Conservation (phyloP, 805 yeast species). For the Candida morakotiae region DNA sequence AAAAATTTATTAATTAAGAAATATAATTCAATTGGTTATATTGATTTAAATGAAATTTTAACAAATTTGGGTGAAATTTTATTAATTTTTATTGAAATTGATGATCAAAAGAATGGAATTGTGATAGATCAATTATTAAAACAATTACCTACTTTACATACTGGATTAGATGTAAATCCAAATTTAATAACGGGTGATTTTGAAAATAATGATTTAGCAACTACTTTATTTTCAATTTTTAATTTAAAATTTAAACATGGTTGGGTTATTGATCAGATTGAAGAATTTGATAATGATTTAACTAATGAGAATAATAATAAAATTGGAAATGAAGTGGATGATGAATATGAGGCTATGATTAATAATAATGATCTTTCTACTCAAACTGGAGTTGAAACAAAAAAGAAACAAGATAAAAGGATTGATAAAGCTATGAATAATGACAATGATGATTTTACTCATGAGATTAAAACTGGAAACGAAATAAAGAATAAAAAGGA, state of each 20-base stretch:
- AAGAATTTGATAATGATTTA: conserved; percentile 9
- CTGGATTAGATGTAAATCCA: conserved; percentile 74
- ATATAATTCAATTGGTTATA: conserved; percentile 11
- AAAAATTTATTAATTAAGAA: conserved; percentile 12
- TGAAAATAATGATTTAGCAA: conserved; percentile 43
- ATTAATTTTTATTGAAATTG: conserved; percentile 19
- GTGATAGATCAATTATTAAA: conserved; percentile 46
- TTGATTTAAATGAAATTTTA: conserved; percentile 37
- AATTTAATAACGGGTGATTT: conserved; percentile 53
- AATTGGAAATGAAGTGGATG: not conserved
- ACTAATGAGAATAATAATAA: not conserved
- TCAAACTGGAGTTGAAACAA: too few relatives aligned
- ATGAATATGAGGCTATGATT: not conserved
- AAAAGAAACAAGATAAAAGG: not conserved
- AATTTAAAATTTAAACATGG: conserved; percentile 73
- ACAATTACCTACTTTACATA: conserved; percentile 57
- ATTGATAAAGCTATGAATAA: too few relatives aligned
- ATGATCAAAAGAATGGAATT: conserved; percentile 3
- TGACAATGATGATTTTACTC: not conserved
- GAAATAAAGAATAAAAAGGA: too few relatives aligned
- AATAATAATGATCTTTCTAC: too few relatives aligned
- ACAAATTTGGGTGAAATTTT: conserved; percentile 47
- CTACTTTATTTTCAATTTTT: conserved; percentile 55
- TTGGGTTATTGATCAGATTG: conserved; percentile 59
- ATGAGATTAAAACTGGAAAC: too few relatives aligned